These are phyloP conservation scores for Sungouiozyma ichnusensis DNA, from an alignment of 805 yeast genomes.

Conservation along the genomic window DNA sequence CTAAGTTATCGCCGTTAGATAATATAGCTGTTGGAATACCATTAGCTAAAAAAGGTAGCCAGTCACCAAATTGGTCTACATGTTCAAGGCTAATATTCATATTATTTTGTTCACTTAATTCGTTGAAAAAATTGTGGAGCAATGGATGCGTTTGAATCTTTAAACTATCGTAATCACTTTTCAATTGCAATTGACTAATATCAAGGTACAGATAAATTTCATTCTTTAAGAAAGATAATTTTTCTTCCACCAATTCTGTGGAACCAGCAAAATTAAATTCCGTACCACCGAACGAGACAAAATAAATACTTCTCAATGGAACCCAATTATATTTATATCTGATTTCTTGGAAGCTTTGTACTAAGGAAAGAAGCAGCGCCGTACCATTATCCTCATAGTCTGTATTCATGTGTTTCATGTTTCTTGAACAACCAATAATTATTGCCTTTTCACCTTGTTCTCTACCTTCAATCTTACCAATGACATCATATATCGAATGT, in stretches of 20 bases:
- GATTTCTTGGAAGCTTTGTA: conserved; percentile 55
- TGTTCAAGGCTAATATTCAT: conserved; percentile 17
- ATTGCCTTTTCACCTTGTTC: conserved; percentile 70
- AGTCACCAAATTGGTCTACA: conserved; percentile 40
- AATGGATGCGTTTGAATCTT: conserved; percentile 57
- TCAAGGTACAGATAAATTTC: conserved; percentile 68
- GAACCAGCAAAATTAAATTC: conserved; percentile 77
- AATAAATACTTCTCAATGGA: conserved; percentile 73
- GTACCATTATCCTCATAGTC: conserved; percentile 65
- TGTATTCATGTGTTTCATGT: conserved; percentile 69
- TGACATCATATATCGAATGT: conserved; percentile 68
- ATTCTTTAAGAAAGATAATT: conserved; percentile 40
- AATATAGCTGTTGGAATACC: conserved; percentile 40
- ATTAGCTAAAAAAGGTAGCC: conserved; percentile 49
- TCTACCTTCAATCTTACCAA: conserved; percentile 67
- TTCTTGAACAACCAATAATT: conserved; percentile 76
- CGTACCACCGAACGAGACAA: conserved; percentile 75
- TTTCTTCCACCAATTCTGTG: conserved; percentile 61
- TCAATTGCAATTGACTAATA: conserved; percentile 38
- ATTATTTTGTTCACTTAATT: conserved; percentile 14
- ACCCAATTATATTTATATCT: conserved; percentile 61
- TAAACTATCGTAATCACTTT: conserved; percentile 41
- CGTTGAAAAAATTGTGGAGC: conserved; percentile 38
- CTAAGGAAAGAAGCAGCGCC: conserved; percentile 57
- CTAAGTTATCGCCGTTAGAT: conserved; percentile 12